Evolutionary conservation across 208 protist genomes (phyloP).

Genomic region (Tritrichomonas musculus): DNA sequence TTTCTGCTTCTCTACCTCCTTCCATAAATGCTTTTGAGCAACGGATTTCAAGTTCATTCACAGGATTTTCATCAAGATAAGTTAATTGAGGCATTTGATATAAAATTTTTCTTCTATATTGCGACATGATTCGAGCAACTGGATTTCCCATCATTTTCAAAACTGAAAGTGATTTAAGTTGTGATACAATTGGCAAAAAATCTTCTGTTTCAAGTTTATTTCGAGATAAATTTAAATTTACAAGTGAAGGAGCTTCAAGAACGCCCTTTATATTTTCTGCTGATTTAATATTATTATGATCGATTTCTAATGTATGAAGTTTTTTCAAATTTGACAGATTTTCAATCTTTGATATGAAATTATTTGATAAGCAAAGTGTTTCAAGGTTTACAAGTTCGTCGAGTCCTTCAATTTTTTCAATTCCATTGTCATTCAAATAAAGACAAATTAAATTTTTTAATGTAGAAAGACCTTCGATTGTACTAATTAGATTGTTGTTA

Average conservation of each 20-base stretch:
- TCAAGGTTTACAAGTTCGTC: neutral
- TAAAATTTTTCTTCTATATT: neutral
- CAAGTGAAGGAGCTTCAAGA: neutral
- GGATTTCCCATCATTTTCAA: neutral
- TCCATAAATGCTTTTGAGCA: neutral
- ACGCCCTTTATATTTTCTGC: neutral
- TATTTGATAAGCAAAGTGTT: neutral
- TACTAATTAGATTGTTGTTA: neutral
- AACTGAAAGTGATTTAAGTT: neutral
- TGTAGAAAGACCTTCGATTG: neutral
- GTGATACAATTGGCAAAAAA: neutral
- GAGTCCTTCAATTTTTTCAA: slow-evolving; percentile 12
- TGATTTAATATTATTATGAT: neutral
- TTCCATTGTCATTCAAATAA: neutral
- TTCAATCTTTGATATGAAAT: slow-evolving; percentile 18
- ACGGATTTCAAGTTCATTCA: neutral
- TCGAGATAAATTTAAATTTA: neutral
- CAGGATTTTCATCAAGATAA: neutral
- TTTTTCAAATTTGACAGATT: neutral
- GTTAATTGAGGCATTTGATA: neutral
- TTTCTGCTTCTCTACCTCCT: neutral
- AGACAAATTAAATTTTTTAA: neutral
- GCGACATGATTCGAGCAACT: neutral
- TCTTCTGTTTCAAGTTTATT: neutral
- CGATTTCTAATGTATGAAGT: slow-evolving; percentile 6